Base-by-base conservation (phyloP, 345 rosid species). In the Raphanus sativus region DNA sequence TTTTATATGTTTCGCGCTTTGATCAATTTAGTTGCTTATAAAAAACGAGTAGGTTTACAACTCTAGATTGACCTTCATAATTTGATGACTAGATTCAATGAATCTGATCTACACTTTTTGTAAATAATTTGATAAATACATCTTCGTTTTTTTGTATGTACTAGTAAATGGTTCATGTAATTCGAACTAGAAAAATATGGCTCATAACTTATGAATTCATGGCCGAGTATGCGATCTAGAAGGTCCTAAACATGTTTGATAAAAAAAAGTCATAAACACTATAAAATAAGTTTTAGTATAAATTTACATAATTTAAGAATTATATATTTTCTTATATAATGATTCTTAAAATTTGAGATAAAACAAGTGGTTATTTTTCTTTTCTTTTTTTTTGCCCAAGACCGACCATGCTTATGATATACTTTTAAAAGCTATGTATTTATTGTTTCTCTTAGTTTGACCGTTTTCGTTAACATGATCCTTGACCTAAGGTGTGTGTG, bases 401-500 rank as follows among this genome's bases (percentile, higher is more conserved):
- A 45, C 16, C 54, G 16, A n/a, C 17, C 55, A 48, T 48, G 17
- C 55, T 13, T 48, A 48, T 48, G 55, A n/a, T 13, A 48, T 48
- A 48, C 17, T 48, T 48, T 48, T 48, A 13, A 48, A 48, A 48
- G 52, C 52, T 42, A 42, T 17, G 16, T 45, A 13, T 48, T 11
- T 8, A 8, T 10, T 11, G 10, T 40, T 40, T 71, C 58, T 65
- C 45, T n/a, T 36, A 60, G 13, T 32, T 10, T 69, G 42, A 62
- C 75, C 64, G 54, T 34, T 50, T 76, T 63, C 24, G 4, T 50
- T 62, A 62, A 71, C 69, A 76, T 62, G 75, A 69, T 69, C 80
- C 80, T 69, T 69, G 75, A 76, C 65, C 75, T 4, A 62, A 30
- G 75, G 65, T 25, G 65, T 70, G 50, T 64, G 62, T 75, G 67